These are phyloP conservation scores for Aspergillus candidus DNA, from an alignment of 2,329 filamentous ascomycete genomes.

Conservation along the genomic window DNA sequence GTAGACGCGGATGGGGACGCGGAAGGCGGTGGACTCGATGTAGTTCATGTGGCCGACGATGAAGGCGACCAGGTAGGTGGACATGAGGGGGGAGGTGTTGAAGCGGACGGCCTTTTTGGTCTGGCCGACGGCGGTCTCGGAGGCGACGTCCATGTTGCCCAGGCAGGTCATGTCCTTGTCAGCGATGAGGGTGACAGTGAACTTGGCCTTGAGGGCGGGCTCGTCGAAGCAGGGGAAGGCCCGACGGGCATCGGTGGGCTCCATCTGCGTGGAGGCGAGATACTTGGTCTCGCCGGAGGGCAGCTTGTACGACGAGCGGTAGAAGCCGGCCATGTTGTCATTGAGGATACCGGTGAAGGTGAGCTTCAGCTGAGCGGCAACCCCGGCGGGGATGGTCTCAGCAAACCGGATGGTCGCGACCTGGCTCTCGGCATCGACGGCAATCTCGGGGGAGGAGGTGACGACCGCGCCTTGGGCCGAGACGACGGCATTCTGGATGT, in stretches of 20 bases:
- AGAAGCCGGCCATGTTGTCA: conserved; percentile 97
- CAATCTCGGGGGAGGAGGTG: conserved; percentile 60
- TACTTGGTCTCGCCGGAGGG: conserved; percentile 71
- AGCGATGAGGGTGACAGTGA: conserved; percentile 83
- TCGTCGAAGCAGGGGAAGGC: conserved; percentile 97
- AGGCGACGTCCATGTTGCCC: conserved; percentile 93
- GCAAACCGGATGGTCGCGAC: conserved; percentile 75
- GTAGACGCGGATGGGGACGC: conserved; percentile 89
- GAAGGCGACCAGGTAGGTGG: conserved; percentile 90
- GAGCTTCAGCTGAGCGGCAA: conserved; percentile 70
- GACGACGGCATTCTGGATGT: conserved; percentile 70
- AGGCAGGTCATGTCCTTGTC: conserved; percentile 87
- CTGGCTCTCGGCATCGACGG: conserved; percentile 73
- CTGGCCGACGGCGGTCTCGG: conserved; percentile 65
- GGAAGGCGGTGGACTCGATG: conserved; percentile 86
- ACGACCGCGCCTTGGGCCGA: conserved; percentile 50
- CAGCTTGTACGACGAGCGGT: conserved; percentile 87
- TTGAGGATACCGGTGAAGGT: conserved; percentile 76
- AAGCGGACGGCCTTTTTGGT: conserved; percentile 82
- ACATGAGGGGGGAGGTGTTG: conserved; percentile 89
- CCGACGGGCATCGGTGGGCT: conserved; percentile 85
- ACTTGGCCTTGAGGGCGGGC: conserved; percentile 85
- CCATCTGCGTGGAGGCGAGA: conserved; percentile 91
- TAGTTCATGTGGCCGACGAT: conserved; percentile 91
- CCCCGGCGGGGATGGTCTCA: conserved; percentile 64